Evolutionary conservation across 2,329 filamentous ascomycete genomes (phyloP).

Genomic region (Curvularia hawaiiensis): DNA sequence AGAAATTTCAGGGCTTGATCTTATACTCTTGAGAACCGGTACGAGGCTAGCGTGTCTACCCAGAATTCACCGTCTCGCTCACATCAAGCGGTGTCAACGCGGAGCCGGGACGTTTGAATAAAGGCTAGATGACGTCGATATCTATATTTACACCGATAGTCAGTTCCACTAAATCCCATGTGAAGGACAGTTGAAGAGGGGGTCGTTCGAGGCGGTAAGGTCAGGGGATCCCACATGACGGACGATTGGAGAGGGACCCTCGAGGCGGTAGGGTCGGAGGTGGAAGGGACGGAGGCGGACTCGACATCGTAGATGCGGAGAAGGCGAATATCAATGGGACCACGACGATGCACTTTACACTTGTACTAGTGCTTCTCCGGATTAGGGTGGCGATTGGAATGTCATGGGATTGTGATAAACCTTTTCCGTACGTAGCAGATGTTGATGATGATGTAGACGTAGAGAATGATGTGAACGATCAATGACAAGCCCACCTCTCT

Average conservation of each 20-base stretch:
- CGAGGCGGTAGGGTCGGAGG: neutral
- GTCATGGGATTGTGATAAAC: neutral
- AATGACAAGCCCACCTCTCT: no score
- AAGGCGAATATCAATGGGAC: neutral
- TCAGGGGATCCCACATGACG: no score
- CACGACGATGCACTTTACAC: neutral
- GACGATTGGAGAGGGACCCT: neutral
- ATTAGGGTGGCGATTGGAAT: neutral
- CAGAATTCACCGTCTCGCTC: conserved; percentile 3
- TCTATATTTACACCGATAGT: neutral
- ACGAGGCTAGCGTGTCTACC: neutral
- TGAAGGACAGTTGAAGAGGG: neutral
- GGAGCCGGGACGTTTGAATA: neutral
- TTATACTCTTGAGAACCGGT: neutral
- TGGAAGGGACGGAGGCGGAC: neutral
- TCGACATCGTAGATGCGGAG: neutral
- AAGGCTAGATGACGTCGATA: conserved; percentile 1
- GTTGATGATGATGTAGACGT: neutral
- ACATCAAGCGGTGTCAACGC: conserved; percentile 7
- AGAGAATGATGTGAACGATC: no score
- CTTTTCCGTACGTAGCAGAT: neutral
- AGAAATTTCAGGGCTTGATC: conserved; percentile 1
- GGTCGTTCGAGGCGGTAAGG: neutral
- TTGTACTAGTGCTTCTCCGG: neutral
- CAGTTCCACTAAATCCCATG: neutral